Evolutionary conservation across 345 rosid species (phyloP).

Genomic region (Durio zibethinus): DNA sequence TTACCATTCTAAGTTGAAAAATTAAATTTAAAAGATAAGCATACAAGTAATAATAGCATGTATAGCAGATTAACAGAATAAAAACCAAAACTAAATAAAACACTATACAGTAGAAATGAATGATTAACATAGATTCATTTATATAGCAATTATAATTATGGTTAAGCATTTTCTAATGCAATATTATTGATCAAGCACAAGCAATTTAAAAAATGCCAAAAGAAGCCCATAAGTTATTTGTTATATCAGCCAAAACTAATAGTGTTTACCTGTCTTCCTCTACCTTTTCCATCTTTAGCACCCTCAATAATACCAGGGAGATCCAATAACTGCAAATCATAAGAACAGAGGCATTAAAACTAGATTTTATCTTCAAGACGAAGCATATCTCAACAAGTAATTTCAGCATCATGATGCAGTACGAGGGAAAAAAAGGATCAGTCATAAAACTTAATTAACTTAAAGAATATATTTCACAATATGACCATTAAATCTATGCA

Average conservation of each 20-base stretch:
- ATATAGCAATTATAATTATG: background rate
- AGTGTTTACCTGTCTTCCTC: slow-evolving; percentile 83
- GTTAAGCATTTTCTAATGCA: background rate
- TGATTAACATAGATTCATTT: background rate
- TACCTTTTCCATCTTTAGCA: slow-evolving; percentile 98
- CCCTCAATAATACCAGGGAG: slow-evolving; percentile 99
- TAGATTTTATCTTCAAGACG: slow-evolving; percentile 8
- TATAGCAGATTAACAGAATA: background rate
- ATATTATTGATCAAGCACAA: background rate
- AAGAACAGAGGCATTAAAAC: background rate
- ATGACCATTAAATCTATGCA: background rate
- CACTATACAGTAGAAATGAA: background rate
- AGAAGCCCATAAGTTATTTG: background rate
- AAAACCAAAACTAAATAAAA: background rate
- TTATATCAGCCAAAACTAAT: background rate
- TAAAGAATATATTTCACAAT: background rate
- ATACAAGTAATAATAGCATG: background rate
- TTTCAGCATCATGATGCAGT: background rate
- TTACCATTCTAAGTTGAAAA: slow-evolving; percentile 4
- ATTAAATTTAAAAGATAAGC: background rate
- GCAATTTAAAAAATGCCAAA: background rate
- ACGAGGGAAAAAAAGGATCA: background rate
- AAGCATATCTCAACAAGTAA: background rate
- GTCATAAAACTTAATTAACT: background rate
- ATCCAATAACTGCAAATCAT: slow-evolving; percentile 70